Percentiles rank a stretch among this genome's conserved stretches.
phyloP scores from a whole-genome alignment of 441 rosid species.

The Erodium texanum region DNA sequence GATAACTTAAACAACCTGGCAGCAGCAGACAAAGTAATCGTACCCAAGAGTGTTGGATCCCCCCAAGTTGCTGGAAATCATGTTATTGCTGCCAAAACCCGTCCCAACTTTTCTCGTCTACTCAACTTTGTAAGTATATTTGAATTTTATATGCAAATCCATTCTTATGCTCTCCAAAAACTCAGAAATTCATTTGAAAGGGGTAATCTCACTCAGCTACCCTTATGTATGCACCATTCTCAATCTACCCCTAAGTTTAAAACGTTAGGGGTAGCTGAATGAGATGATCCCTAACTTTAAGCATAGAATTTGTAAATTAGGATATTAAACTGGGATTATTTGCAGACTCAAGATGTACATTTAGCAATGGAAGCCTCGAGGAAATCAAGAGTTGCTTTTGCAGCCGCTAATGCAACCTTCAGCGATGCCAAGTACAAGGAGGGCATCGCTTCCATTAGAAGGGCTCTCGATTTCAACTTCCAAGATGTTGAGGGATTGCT shows the following conservation, averaged over 20 bases:
- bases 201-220: too few species aligned
- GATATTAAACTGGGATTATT: constrained; percentile 2
- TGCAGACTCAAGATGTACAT: constrained; percentile 62
- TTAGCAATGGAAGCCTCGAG: constrained; percentile 72
- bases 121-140: constrained; percentile 65
- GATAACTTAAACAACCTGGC: constrained; percentile 61
- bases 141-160: too few species aligned
- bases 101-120: constrained; percentile 37
- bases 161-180: too few species aligned
- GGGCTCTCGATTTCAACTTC: constrained; percentile 64
- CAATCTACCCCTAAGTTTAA: too few species aligned
- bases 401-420: constrained; percentile 33
- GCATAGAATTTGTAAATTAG: not conserved
- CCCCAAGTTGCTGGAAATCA: constrained; percentile 45
- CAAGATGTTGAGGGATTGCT: constrained; percentile 62
- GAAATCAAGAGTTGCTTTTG: constrained; percentile 51
- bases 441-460: constrained; percentile 41
- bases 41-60: constrained; percentile 35
- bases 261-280: too few species aligned
- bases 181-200: too few species aligned
- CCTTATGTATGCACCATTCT: too few species aligned
- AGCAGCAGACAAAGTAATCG: constrained; percentile 38
- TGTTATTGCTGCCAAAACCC: constrained; percentile 37
- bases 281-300: too few species aligned
- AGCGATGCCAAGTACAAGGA: constrained; percentile 38